A percentile compares a stretch with the other conserved stretches of the same genome.
Evolutionary conservation across 352 stramenopile species (phyloP).

Genomic region (Globisporangium barbulae): DNA sequence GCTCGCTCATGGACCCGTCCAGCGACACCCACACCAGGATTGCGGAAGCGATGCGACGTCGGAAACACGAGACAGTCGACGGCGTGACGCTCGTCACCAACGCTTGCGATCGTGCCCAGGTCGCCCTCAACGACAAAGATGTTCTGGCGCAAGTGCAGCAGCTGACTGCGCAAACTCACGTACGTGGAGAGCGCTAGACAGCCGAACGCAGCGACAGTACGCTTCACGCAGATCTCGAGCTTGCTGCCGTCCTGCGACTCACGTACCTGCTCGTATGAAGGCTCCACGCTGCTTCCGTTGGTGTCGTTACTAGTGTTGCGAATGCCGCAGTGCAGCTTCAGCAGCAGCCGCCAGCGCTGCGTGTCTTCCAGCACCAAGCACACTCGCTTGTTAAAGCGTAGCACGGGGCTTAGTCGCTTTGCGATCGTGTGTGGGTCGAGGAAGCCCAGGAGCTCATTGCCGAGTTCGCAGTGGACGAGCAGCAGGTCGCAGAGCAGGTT

Average conservation of each 20-base stretch:
- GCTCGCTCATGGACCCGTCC: conserved; percentile 47
- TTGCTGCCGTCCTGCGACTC: not conserved
- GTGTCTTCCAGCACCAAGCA: conserved; percentile 6
- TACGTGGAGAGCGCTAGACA: conserved; percentile 30
- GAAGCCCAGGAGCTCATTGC: conserved; percentile 14
- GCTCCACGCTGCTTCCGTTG: not conserved
- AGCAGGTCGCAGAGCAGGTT: not conserved
- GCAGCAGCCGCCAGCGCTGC: not conserved
- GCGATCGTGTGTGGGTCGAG: conserved; percentile 13
- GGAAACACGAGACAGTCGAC: conserved; percentile 70
- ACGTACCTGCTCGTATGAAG: not conserved
- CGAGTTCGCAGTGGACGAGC: conserved; percentile 9
- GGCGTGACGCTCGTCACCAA: conserved; percentile 8
- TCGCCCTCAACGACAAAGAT: conserved; percentile 42
- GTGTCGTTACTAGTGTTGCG: not conserved
- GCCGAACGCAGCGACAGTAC: not conserved
- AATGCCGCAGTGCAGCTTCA: conserved; percentile 10
- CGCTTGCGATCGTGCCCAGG: conserved; percentile 34
- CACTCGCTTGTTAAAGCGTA: conserved; percentile 1
- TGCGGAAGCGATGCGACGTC: conserved; percentile 34
- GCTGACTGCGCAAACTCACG: conserved; percentile 37
- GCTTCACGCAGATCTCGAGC: conserved; percentile 2
- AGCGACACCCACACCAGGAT: conserved; percentile 43
- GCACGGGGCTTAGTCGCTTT: not conserved
- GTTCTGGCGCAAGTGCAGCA: conserved; percentile 32